These are phyloP conservation scores for Catenaria anguillulae DNA, from an alignment of 371 early-diverging fungal genomes.

Conservation along the genomic window DNA sequence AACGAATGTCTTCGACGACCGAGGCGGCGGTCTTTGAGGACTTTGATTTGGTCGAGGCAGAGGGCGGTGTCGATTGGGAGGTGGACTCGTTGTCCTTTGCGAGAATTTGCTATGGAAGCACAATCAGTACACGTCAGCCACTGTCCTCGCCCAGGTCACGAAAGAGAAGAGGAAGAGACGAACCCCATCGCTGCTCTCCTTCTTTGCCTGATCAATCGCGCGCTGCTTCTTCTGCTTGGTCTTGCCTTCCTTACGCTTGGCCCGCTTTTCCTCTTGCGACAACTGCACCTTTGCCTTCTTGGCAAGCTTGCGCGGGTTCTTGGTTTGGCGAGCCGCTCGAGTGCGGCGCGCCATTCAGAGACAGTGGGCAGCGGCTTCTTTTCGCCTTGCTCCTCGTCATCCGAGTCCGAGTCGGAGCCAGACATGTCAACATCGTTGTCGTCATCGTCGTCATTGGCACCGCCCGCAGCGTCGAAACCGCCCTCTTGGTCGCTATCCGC, in stretches of 20 bases:
- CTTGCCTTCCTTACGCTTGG: background rate
- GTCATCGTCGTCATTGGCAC: background rate
- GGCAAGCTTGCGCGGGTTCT: conserved; percentile 27
- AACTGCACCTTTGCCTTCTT: conserved; percentile 27
- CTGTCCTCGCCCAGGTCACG: no score
- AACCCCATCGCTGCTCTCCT: background rate
- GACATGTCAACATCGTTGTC: background rate
- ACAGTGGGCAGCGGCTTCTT: no score
- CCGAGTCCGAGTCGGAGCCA: background rate
- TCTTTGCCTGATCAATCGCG: background rate
- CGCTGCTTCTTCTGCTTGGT: background rate
- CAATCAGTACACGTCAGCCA: no score
- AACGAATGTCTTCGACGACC: conserved; percentile 32
- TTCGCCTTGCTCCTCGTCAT: no score
- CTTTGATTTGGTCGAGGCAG: no score
- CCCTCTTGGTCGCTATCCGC: background rate
- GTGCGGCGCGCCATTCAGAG: background rate
- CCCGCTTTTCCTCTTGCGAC: background rate
- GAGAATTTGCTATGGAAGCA: no score
- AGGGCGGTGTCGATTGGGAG: no score
- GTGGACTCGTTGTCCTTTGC: no score
- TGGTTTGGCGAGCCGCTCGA: background rate
- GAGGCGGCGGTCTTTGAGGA: no score
- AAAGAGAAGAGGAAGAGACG: no score
- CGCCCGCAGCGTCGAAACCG: no score